phyloP scores from a whole-genome alignment of 78 protist genomes.

The Tieghemostelium lacteum region DNA sequence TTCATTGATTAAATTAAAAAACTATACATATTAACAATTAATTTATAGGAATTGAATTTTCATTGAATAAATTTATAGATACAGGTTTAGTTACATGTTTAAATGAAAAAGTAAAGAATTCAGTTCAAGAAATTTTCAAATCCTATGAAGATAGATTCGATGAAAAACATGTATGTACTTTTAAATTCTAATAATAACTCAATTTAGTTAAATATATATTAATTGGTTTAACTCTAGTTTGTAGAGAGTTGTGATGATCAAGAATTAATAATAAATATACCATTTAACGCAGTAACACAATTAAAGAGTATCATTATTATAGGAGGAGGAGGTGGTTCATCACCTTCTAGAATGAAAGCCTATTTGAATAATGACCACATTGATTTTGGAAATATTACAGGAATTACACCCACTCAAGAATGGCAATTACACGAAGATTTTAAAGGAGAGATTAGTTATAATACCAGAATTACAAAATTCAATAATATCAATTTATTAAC shows the following conservation, averaged over 20 bases:
- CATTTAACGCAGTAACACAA: conserved; percentile 71
- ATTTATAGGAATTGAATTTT: too few species aligned
- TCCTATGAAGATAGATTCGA: conserved; percentile 72
- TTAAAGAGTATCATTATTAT: conserved; percentile 71
- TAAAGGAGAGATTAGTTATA: conserved; percentile 62
- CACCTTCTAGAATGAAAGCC: conserved; percentile 73
- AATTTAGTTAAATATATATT: too few species aligned
- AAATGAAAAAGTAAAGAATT: conserved; percentile 69
- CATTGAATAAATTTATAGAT: conserved; percentile 54
- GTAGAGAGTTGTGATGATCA: conserved; percentile 74
- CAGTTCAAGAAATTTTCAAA: conserved; percentile 61
- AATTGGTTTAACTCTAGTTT: conserved; percentile 6
- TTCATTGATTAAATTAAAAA: too few species aligned
- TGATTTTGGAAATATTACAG: conserved; percentile 60
- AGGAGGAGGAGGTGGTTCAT: conserved; percentile 69
- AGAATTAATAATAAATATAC: conserved; percentile 79
- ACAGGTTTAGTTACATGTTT: conserved; percentile 61
- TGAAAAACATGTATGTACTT: conserved; percentile 1
- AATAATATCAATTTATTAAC: conserved; percentile 56
- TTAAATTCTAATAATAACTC: not conserved
- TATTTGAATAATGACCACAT: conserved; percentile 61
- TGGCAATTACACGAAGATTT: conserved; percentile 77
- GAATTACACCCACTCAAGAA: conserved; percentile 62
- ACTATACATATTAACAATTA: too few species aligned
- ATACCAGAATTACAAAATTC: conserved; percentile 68